phyloP scores from a whole-genome alignment of 768 basidiomycete species.

The Russula griseocarnosa region DNA sequence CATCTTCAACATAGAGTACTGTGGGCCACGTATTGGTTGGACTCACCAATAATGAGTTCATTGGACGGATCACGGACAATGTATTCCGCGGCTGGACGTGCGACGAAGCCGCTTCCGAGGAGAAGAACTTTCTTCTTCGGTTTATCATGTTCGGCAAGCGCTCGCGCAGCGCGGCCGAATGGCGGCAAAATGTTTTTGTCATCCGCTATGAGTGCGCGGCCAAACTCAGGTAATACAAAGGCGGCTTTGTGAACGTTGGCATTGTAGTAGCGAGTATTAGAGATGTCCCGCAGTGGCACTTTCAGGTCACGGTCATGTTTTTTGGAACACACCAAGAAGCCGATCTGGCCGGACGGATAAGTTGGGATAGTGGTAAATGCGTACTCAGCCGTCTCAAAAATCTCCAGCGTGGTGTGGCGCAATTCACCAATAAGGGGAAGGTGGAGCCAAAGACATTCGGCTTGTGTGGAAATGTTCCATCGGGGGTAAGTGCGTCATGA shows the following conservation, averaged over 20 bases:
- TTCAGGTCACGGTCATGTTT: constrained; percentile 64
- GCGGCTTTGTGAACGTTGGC: constrained; percentile 71
- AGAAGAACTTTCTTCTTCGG: constrained; percentile 74
- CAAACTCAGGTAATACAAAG: constrained; percentile 94
- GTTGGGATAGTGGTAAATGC: constrained; percentile 97
- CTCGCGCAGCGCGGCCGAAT: constrained; percentile 63
- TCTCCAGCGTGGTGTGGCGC: constrained; percentile 55
- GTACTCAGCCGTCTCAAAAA: constrained; percentile 84
- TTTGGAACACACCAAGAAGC: constrained; percentile 87
- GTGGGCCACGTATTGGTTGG: not conserved
- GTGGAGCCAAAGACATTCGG: constrained; percentile 94
- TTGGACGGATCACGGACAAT: constrained; percentile 78
- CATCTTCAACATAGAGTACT: not conserved
- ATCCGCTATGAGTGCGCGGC: constrained; percentile 67
- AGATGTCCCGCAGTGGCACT: constrained; percentile 68
- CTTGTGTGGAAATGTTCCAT: constrained; percentile 93
- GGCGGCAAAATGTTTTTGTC: constrained; percentile 65
- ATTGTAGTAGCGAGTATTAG: constrained; percentile 81
- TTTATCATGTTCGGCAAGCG: constrained; percentile 41
- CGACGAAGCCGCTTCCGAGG: constrained; percentile 93
- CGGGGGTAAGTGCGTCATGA: constrained; percentile 81
- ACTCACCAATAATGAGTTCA: constrained; percentile 76
- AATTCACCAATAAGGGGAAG: constrained; percentile 79
- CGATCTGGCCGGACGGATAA: constrained; percentile 98
- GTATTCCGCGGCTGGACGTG: constrained; percentile 94